phyloP scores from a whole-genome alignment of 805 yeast species.

The Starmera pachycereana region DNA sequence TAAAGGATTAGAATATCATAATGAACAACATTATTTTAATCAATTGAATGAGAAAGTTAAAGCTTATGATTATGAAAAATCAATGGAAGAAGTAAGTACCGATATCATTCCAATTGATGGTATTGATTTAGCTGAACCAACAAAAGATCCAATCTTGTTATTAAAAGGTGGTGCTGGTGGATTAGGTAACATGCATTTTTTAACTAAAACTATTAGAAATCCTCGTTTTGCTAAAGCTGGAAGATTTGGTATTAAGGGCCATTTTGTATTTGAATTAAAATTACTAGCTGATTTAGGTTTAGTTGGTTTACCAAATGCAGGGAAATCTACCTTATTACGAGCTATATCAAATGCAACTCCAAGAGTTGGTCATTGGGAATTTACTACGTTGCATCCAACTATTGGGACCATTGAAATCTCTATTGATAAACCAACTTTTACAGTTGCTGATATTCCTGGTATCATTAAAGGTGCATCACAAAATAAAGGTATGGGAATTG shows the following conservation, averaged over 20 bases:
- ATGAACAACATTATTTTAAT: slow-evolving; percentile 53
- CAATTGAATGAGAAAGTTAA: slow-evolving; percentile 54
- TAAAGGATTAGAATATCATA: slow-evolving; percentile 55
- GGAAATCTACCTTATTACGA: slow-evolving; percentile 80
- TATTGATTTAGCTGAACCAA: slow-evolving; percentile 52
- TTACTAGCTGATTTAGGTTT: slow-evolving; percentile 87
- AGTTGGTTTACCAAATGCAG: slow-evolving; percentile 95
- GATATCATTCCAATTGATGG: slow-evolving; percentile 82
- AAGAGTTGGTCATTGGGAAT: slow-evolving; percentile 92
- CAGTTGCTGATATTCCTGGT: slow-evolving; percentile 98
- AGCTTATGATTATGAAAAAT: slow-evolving; percentile 49
- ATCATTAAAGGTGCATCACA: slow-evolving; percentile 79
- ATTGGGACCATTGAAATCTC: slow-evolving; percentile 76
- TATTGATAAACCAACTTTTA: slow-evolving; percentile 54
- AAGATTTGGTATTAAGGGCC: slow-evolving; percentile 52
- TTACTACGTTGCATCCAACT: slow-evolving; percentile 87
- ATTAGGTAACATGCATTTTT: slow-evolving; percentile 91
- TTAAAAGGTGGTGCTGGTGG: slow-evolving; percentile 90
- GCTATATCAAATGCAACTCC: slow-evolving; percentile 88
- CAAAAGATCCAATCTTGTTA: slow-evolving; percentile 57
- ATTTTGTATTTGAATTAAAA: slow-evolving; percentile 75
- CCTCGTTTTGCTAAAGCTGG: slow-evolving; percentile 86
- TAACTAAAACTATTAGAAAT: slow-evolving; percentile 73
- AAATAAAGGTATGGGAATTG: slow-evolving; percentile 89
- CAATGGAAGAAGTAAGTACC: slow-evolving; percentile 42